A percentile compares a stretch with the other conserved stretches of the same genome.
Conservation (phyloP, 2,329 filamentous ascomycete genomes). For the Rhexocercosporidium sp. region DNA sequence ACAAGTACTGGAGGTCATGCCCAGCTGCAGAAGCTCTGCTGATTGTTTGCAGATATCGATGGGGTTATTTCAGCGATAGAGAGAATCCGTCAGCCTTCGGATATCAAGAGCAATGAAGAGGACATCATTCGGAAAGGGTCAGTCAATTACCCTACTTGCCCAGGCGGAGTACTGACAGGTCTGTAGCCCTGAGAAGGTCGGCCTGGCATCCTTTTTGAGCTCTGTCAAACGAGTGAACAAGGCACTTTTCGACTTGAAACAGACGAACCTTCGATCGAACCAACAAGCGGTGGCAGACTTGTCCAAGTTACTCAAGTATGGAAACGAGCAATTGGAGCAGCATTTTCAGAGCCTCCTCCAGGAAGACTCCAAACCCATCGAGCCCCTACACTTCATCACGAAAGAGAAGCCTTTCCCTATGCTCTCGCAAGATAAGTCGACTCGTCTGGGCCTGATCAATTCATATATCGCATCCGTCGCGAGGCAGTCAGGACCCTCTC, state of each 20-base stretch:
- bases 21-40: conserved; percentile 15
- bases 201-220: conserved; percentile 82
- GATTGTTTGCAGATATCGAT: conserved; percentile 71
- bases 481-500: conserved; percentile 50
- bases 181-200: conserved; percentile 75
- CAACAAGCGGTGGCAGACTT: conserved; percentile 87
- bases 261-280: conserved; percentile 90
- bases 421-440: conserved; percentile 75
- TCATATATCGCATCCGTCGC: conserved; percentile 71
- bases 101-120: conserved; percentile 91
- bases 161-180: conserved; percentile 29
- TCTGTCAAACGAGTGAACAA: conserved; percentile 89
- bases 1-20: conserved; percentile 60
- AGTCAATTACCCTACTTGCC: conserved; percentile 29
- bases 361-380: conserved; percentile 80
- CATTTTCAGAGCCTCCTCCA: conserved; percentile 80
- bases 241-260: conserved; percentile 81
- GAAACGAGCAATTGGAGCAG: conserved; percentile 82
- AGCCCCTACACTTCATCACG: conserved; percentile 90
- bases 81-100: conserved; percentile 84
- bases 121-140: conserved; percentile 83
- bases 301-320: conserved; percentile 75
- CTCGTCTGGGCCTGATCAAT: conserved; percentile 80
- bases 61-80: conserved; percentile 86
- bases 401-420: conserved; percentile 86